Evolutionary conservation across 75 land plant species (phyloP), one percentile per base, ranked within the genome.

Genomic region (Pinus tabuliformis): DNA sequence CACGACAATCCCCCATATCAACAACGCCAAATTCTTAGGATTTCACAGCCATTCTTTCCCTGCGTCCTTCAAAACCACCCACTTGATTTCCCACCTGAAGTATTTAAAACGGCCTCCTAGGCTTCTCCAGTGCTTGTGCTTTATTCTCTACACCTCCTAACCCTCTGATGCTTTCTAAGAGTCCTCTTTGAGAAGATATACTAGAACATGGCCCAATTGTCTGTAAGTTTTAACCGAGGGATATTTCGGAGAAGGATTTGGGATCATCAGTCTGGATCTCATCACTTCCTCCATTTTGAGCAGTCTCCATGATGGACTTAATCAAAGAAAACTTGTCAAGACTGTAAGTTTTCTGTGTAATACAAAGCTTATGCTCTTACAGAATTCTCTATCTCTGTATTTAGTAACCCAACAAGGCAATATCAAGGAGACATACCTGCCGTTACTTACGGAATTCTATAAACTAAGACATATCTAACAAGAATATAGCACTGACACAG

Each of bases 21-120:
- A 64, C 17, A 95, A 62, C 3, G 91, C 94, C 59, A 91, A 70
- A 77, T 95, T 91, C 80, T 84, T 78, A 0, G 98, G 98, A 39
- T 91, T 78, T 63, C 81, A 75, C 16, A 95, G 79, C 97, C 97
- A 91, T 74, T 84, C 62, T 64, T 82, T 89, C 74, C 74, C 63
- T 36, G 78, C 60, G 5, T 74, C 77, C 76, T 64, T 26, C 17
- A 93, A 75, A 58, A 78, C 75, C 18, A 17, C 77, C 90, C 92
- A 91, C 58, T 83, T 78, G 16, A 95, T 83, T 73, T 88, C 93
- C 57, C 83, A 70, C n/a, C 15, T 3, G 8, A 57, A 22, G 20
- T 16, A 56, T 14, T 61, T 28, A 11, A 6, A 18, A 73, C 0
- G 21, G 13, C 56, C n/a, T 56, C 37, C 18, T 56, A 15, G 59